Base-by-base conservation (phyloP, 1,284 basidiomycete genomes). In the Puccinia polysora region DNA sequence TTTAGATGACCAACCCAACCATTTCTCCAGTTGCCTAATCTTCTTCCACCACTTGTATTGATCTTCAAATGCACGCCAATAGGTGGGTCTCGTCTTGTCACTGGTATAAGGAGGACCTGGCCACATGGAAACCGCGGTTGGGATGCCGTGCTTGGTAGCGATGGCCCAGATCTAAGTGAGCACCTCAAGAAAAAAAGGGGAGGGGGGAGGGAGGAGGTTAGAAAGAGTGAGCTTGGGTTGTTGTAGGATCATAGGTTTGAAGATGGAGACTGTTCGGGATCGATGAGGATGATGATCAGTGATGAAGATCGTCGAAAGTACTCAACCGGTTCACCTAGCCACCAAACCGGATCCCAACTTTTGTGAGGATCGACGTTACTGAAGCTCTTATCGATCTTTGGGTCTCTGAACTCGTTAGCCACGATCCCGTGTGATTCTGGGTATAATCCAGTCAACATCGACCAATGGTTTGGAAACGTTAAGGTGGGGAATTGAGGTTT, bases 111-210 rank as follows among this genome's bases (percentile, higher is more conserved):
- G 74, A 89, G 60, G 72, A 10, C 63, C 55, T 25, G 75, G 75
- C 90, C 91, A 94, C 91, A 94, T 94, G 58, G 91, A 83, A 75
- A 91, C 91, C 0, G 89, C 90, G 2, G 89, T 88, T 40, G 85
- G 83, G n/a, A 91, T 78, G 0, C 88, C 87, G 4, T 86, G 86
- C 74, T 86, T 86, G 73, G 83, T 84, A 1, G 87, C 89, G 0
- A 90, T 91, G 76, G 90, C 89, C 91, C 91, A 95, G 83, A 93
- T 87, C 89, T 91, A 72, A 12, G 2, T 5, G 28, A 5, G 23
- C 12, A 8, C 18, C 23, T 4, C 23, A 59, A 20, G 32, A 58
- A 43, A 4, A 25, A 43, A 5, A 25, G 8, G 7, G 28, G n/a
- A 40, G 14, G 14, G 23, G 43, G 38, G n/a, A 34, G 23, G 2